Base-by-base conservation (phyloP, 2,329 filamentous ascomycete species). In the Boeremia exigua region DNA sequence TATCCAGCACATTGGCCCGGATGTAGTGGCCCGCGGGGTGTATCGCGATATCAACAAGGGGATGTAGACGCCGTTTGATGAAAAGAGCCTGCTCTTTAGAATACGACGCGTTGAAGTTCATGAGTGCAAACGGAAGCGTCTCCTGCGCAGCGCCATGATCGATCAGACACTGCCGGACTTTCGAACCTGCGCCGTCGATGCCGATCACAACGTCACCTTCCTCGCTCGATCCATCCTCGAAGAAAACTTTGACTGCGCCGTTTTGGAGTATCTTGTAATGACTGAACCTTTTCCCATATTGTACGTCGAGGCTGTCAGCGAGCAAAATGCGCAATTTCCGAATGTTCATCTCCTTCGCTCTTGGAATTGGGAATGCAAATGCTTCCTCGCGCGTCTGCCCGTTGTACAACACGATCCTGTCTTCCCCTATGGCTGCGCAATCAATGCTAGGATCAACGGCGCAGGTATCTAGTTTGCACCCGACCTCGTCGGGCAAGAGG, bases 311-410 rank as follows among this genome's bases (percentile, higher is more conserved):
- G 2, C 63, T 73, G 46, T 75, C 65, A 1, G 70, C 66, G 19
- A 76, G 60, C 5, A 78, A 55, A 5, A 66, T 58, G 4, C 78
- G 74, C 29, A 80, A 61, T 46, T 76, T 75, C 12, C 74, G 68
- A 6, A 71, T 71, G 38, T 71, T 71, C 55, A 71, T 71, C 45
- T 71, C 69, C 34, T 63, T 52, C 9, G 68, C 69, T 28, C 74
- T 69, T 2, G 72, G 71, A 10, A 76, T 63, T 2, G 74, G 69
- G 23, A 75, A 69, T 3, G 73, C 68, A 28, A 75, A 70, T 3
- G 71, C 67, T 40, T 70, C 66, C 48, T 76, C 68, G 7, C 71
- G 61, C 4, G 71, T 76, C 23, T 62, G 53, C 8, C 74, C 74
- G 46, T 76, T 73, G 33, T 75, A 68, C 0, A 77, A 65, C 1